Percentiles rank a stretch among this genome's conserved stretches.
Conservation (phyloP, 352 stramenopile genomes). For the Phytophthora melonis region DNA sequence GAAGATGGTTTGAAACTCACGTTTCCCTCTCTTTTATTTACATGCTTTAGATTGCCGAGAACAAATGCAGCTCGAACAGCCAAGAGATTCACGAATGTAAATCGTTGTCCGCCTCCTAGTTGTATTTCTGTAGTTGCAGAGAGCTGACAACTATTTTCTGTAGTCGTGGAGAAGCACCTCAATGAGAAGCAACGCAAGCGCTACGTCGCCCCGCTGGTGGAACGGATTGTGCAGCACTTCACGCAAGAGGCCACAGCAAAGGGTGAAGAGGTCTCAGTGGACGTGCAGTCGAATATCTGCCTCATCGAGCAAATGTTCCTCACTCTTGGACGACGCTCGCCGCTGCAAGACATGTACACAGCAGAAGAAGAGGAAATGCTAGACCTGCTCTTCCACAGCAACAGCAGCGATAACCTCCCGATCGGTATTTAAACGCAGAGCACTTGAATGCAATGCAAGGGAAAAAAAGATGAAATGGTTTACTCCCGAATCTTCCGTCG, state of each 20-base stretch:
- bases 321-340: conserved; percentile 58
- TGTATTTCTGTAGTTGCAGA: neutral
- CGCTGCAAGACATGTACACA: conserved; percentile 82
- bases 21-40: too few species aligned
- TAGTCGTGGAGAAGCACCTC: conserved; percentile 48
- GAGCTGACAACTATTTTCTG: neutral
- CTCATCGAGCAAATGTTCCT: conserved; percentile 74
- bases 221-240: conserved; percentile 48
- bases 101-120: neutral
- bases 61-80: conserved; percentile 58
- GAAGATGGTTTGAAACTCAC: too few species aligned
- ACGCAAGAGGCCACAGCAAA: conserved; percentile 33
- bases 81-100: conserved; percentile 71
- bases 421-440: conserved; percentile 24
- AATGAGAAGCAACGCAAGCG: conserved; percentile 50
- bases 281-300: conserved; percentile 76
- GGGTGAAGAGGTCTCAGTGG: conserved; percentile 57
- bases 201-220: conserved; percentile 52
- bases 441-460: neutral
- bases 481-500: too few species aligned
- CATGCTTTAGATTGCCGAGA: conserved; percentile 51
- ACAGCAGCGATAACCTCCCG: conserved; percentile 34
- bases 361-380: conserved; percentile 81
- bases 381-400: conserved; percentile 53
- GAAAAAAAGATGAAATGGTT: conserved; percentile 14